These are phyloP conservation scores for Pyrrhoderma lamaoense DNA, from an alignment of 1,284 basidiomycete species.

Conservation along the genomic window DNA sequence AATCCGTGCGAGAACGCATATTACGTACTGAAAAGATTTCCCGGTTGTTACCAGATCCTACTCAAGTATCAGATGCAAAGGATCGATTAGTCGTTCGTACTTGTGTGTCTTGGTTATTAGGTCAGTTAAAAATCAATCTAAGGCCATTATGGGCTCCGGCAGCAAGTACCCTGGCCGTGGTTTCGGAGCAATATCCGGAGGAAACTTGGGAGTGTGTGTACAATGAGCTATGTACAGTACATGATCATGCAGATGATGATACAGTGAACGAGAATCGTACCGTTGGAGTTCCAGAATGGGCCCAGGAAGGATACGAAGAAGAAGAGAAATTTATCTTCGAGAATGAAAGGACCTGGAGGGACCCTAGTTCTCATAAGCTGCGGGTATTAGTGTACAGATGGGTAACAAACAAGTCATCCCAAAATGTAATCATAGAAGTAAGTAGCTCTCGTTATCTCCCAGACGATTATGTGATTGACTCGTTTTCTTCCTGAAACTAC, in stretches of 20 bases:
- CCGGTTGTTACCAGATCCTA: constrained; percentile 33
- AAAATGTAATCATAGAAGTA: constrained; percentile 31
- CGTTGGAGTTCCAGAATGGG: constrained; percentile 23
- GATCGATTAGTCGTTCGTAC: constrained; percentile 49
- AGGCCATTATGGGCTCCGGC: constrained; percentile 86
- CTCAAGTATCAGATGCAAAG: constrained; percentile 26
- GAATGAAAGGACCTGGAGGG: constrained; percentile 66
- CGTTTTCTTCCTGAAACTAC: neutral
- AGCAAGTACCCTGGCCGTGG: constrained; percentile 53
- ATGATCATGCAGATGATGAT: neutral
- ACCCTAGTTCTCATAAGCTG: constrained; percentile 61
- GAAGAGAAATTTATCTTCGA: constrained; percentile 45
- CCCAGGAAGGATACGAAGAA: constrained; percentile 17
- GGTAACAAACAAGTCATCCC: constrained; percentile 28
- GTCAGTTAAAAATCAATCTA: constrained; percentile 87
- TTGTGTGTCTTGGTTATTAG: constrained; percentile 60
- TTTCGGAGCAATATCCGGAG: constrained; percentile 57
- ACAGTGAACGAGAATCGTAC: neutral
- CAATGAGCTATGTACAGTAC: constrained; percentile 38
- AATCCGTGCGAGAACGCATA: constrained; percentile 77
- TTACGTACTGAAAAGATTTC: constrained; percentile 60
- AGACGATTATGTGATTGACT: neutral
- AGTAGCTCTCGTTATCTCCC: constrained; percentile 13
- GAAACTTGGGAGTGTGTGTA: constrained; percentile 70
- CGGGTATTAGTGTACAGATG: constrained; percentile 40